These are phyloP conservation scores for Pisolithus albus DNA, from an alignment of 768 basidiomycete genomes.

Conservation along the genomic window DNA sequence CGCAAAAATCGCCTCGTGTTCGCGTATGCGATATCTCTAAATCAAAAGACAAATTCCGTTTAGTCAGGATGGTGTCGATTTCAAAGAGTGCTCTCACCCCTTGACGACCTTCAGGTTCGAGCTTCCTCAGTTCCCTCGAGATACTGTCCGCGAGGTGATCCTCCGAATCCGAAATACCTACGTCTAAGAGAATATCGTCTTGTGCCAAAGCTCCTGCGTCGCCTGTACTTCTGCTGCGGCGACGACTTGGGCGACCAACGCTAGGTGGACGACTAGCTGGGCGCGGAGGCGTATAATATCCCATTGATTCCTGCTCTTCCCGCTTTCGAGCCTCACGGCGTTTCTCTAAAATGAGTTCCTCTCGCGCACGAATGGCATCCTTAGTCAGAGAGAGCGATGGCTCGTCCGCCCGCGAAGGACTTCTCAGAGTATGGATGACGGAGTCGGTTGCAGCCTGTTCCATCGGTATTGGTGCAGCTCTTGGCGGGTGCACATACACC, in stretches of 20 bases:
- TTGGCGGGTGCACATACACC: conserved; percentile 6
- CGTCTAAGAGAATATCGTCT: conserved; percentile 31
- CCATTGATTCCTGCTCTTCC: conserved; percentile 42
- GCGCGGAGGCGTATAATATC: conserved; percentile 28
- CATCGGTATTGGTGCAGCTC: conserved; percentile 25
- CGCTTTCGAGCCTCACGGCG: conserved; percentile 53
- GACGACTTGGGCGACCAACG: conserved; percentile 45
- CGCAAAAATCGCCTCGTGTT: conserved; percentile 78
- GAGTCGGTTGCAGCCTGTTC: conserved; percentile 51
- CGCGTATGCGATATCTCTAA: conserved; percentile 76
- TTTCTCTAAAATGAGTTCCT: conserved; percentile 66
- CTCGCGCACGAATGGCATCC: conserved; percentile 58
- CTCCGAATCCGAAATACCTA: conserved; percentile 35
- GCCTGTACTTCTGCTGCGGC: conserved; percentile 74
- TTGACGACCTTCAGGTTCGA: conserved; percentile 31
- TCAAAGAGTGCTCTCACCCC: conserved; percentile 15
- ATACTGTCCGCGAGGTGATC: conserved; percentile 63
- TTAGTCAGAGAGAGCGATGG: conserved; percentile 45
- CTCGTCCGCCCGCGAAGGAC: conserved; percentile 25
- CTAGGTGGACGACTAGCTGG: conserved; percentile 18
- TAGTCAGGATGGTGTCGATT: conserved; percentile 2
- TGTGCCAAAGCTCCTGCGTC: conserved; percentile 49
- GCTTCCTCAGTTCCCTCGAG: conserved; percentile 61
- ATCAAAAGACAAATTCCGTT: conserved; percentile 4
- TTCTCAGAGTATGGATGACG: conserved; percentile 24